phyloP scores from a whole-genome alignment of 2,329 filamentous ascomycete genomes.

The Ambrosiella beaveri region DNA sequence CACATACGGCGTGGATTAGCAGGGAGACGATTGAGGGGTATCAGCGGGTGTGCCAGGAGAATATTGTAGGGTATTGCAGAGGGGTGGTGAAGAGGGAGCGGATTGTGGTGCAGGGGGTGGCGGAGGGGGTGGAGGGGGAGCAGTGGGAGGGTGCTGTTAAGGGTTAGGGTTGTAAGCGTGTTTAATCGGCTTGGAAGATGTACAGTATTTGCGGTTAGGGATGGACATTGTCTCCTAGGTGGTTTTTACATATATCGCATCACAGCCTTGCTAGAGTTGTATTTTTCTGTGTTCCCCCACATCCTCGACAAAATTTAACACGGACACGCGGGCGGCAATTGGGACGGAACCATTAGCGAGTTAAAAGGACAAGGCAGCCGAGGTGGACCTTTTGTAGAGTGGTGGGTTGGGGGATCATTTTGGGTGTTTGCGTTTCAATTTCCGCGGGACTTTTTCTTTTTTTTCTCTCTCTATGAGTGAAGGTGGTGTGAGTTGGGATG shows the following conservation, averaged over 20 bases:
- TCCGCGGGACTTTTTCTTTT: background rate
- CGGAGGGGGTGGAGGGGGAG: background rate
- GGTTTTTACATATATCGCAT: too few relatives aligned
- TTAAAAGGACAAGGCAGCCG: too few relatives aligned
- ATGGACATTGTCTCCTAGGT: too few relatives aligned
- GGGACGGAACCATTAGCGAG: too few relatives aligned
- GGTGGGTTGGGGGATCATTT: too few relatives aligned
- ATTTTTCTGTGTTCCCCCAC: too few relatives aligned
- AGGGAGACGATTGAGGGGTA: constrained; percentile 12
- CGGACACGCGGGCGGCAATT: too few relatives aligned
- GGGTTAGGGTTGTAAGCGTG: background rate
- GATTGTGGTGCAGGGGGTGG: background rate
- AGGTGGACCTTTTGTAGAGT: too few relatives aligned
- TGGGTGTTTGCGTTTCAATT: background rate
- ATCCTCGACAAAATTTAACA: too few relatives aligned
- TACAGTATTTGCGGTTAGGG: too few relatives aligned
- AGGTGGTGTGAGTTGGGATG: background rate
- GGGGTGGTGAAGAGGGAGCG: constrained; percentile 5
- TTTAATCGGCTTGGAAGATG: too few relatives aligned
- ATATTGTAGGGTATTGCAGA: constrained; percentile 5
- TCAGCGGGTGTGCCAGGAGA: constrained; percentile 11
- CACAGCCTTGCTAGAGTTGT: too few relatives aligned
- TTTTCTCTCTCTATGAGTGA: background rate
- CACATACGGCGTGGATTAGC: constrained; percentile 13
- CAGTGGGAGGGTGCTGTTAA: background rate